phyloP scores from a whole-genome alignment of 2,329 filamentous ascomycete species.

The Ophiocordyceps unilateralis region DNA sequence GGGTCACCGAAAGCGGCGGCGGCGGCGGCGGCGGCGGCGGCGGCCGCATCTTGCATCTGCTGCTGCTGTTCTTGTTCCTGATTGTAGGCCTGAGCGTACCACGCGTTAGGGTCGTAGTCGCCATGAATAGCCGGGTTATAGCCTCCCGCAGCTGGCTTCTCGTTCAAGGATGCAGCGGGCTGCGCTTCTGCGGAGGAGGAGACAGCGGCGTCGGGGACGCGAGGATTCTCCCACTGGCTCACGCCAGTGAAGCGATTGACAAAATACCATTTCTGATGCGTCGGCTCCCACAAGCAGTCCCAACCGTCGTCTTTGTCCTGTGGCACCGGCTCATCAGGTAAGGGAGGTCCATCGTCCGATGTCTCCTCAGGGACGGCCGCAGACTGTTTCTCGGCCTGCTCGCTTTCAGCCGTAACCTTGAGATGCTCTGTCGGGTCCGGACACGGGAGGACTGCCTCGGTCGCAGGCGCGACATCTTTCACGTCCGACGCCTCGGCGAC shows the following conservation, averaged over 20 bases:
- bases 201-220: slow-evolving; percentile 34
- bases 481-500: slow-evolving; percentile 3
- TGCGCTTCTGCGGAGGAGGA: slow-evolving; percentile 1
- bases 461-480: slow-evolving; percentile 4
- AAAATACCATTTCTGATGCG: slow-evolving; percentile 59
- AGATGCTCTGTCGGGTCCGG: not conserved
- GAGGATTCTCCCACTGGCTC: slow-evolving; percentile 77
- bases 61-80: slow-evolving; percentile 13
- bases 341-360: slow-evolving; percentile 15
- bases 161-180: slow-evolving; percentile 16
- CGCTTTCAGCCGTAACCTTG: not conserved
- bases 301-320: slow-evolving; percentile 56
- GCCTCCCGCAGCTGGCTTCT: slow-evolving; percentile 40
- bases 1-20: slow-evolving; percentile 2
- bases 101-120: slow-evolving; percentile 89
- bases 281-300: slow-evolving; percentile 62
- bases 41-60: not conserved
- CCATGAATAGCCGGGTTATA: slow-evolving; percentile 96
- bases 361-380: slow-evolving; percentile 16
- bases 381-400: not conserved
- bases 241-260: slow-evolving; percentile 62
- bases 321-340: slow-evolving; percentile 25
- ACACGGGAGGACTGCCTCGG: not conserved
- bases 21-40: slow-evolving; percentile 12
- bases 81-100: slow-evolving; percentile 56